phyloP scores from a whole-genome alignment of 495 filamentous ascomycete species.

The Talaromyces proteolyticus region DNA sequence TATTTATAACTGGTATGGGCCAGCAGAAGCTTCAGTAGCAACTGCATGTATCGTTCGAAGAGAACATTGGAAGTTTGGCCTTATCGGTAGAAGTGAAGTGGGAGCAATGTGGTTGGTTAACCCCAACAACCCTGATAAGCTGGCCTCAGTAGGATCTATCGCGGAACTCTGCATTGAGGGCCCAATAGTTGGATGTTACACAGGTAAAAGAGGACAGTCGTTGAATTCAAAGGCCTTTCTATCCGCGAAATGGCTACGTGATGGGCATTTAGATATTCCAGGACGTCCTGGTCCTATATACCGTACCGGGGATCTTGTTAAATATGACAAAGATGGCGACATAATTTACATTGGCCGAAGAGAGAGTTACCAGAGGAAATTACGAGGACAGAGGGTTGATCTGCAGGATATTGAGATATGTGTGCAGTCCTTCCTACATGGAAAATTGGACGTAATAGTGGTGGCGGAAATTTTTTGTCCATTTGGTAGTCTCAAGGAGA shows the following conservation, averaged over 20 bases:
- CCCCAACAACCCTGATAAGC: slow-evolving; percentile 28
- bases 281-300: slow-evolving; percentile 36
- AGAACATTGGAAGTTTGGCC: not conserved
- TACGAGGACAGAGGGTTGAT: not conserved
- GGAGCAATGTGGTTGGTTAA: slow-evolving; percentile 39
- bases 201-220: no score
- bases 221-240: no score
- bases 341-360: not conserved
- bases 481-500: not conserved
- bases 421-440: not conserved
- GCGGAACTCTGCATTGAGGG: slow-evolving; percentile 48
- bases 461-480: not conserved
- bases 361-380: slow-evolving; percentile 1
- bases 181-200: slow-evolving; percentile 31
- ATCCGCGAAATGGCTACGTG: no score
- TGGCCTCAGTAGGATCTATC: slow-evolving; percentile 36
- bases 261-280: slow-evolving; percentile 47
- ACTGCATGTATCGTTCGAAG: no score
- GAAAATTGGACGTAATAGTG: not conserved
- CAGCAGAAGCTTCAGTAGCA: no score
- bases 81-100: not conserved
- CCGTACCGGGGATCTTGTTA: slow-evolving; percentile 38
- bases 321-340: slow-evolving; percentile 11
- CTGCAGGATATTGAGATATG: not conserved
- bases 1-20: slow-evolving; percentile 12